Percentiles rank a stretch among this genome's conserved stretches.
Evolutionary conservation across 73 alveolate species (phyloP).

Genomic region (Tetrahymena elliotti): DNA sequence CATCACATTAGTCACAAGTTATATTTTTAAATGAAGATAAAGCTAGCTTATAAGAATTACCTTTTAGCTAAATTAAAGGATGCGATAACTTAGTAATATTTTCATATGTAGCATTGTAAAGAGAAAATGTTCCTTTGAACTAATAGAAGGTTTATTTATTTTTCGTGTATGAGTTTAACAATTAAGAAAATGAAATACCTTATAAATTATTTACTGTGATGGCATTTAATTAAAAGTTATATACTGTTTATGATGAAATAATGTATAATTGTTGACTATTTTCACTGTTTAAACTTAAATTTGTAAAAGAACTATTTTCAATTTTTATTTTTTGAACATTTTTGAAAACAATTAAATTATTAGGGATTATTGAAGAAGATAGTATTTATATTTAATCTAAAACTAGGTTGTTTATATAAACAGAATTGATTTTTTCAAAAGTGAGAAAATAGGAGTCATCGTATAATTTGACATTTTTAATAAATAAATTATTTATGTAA

Average conservation of each 20-base stretch:
- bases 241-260: background rate
- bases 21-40: background rate
- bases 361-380: background rate
- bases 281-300: background rate
- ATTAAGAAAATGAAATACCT: background rate
- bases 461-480: background rate
- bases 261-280: background rate
- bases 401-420: background rate
- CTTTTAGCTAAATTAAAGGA: background rate
- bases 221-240: background rate
- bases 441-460: background rate
- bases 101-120: background rate
- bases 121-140: background rate
- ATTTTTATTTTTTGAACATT: background rate
- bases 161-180: background rate
- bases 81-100: background rate
- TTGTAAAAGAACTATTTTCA: background rate
- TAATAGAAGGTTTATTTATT: background rate
- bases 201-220: background rate
- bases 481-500: background rate
- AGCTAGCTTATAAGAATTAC: background rate
- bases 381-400: background rate
- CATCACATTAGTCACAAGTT: background rate
- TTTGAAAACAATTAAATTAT: background rate
- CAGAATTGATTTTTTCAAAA: background rate